Percentiles rank a stretch among this genome's conserved stretches.
These are phyloP conservation scores for Fusarium pseudonygamai DNA, from an alignment of 2,329 filamentous ascomycete species.

Conservation along the genomic window DNA sequence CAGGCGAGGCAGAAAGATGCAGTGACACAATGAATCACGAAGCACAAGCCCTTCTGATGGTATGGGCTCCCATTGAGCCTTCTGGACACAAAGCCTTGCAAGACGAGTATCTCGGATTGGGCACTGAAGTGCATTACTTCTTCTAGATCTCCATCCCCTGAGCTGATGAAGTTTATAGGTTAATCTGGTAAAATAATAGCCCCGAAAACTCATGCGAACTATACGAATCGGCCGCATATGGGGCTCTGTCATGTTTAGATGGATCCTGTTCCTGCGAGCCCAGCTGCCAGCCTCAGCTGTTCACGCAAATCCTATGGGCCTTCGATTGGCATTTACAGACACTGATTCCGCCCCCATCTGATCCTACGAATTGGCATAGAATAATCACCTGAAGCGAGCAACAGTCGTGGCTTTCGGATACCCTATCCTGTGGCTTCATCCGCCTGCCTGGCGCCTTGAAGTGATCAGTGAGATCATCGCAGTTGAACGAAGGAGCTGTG, in stretches of 20 bases:
- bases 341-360: background rate
- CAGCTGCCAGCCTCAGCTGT: background rate
- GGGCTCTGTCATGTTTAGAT: background rate
- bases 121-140: background rate
- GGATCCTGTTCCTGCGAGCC: background rate
- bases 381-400: too few species aligned
- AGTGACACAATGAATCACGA: background rate
- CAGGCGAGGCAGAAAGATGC: background rate
- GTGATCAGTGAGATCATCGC: too few species aligned
- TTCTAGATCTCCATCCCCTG: background rate
- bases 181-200: too few species aligned
- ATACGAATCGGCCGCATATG: too few species aligned
- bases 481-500: background rate
- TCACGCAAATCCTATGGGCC: too few species aligned
- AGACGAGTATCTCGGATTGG: background rate
- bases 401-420: background rate
- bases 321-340: background rate
- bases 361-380: background rate
- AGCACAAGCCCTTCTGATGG: background rate
- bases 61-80: background rate
- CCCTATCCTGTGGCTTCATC: background rate
- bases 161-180: background rate
- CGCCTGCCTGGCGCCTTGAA: background rate
- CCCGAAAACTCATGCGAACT: background rate
- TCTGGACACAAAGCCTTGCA: background rate